Evolutionary conservation across 2,329 filamentous ascomycete genomes (phyloP), one percentile per base, ranked within the genome.

Genomic region (Phoma sp.): DNA sequence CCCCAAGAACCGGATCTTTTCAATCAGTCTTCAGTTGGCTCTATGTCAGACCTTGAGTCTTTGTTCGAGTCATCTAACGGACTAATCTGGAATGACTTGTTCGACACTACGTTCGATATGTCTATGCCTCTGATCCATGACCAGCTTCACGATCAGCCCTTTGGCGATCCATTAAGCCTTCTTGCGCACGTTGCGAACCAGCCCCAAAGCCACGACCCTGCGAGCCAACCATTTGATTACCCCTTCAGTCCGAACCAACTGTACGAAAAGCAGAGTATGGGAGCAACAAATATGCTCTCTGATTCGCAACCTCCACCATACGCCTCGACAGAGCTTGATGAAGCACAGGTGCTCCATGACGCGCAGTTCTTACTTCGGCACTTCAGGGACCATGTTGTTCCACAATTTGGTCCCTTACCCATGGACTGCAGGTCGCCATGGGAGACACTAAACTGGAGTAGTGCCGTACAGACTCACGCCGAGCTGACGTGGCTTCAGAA

Each of bases 361-460:
- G 55, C 56, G 5, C 40, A 58, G 17, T 48, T 48, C 23, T 39
- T 65, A 12, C 51, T 65, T 7, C 54, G 49, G 17, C 50, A 65
- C 42, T 65, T 61, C 43, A 29, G 56, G 33, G 47, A 57, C 23
- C 9, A 37, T 34, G 33, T 62, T 10, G 21, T 62, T 23, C 42
- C 60, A n/a, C 56, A 61, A 26, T 52, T 63, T 29, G 49, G 54
- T 4, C 57, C 57, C 2, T 21, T 61, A n/a, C 53, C 57, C 2
- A 53, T 50, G 53, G 39, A 28, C 7, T 58, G 48, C 15, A 60
- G 56, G 32, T 62, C 59, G 11, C 61, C 61, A 1, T 64, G 61
- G 61, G 56, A 59, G 10, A 46, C 60, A 10, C 48, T 64, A 11
- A 55, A 61, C 6, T 45, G 61, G 49, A 51, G 38, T 15, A 49